A percentile compares a stretch with the other conserved stretches of the same genome.
Conservation (phyloP, 2,329 filamentous ascomycete species). For the Graphiopsis chlorocephala region DNA sequence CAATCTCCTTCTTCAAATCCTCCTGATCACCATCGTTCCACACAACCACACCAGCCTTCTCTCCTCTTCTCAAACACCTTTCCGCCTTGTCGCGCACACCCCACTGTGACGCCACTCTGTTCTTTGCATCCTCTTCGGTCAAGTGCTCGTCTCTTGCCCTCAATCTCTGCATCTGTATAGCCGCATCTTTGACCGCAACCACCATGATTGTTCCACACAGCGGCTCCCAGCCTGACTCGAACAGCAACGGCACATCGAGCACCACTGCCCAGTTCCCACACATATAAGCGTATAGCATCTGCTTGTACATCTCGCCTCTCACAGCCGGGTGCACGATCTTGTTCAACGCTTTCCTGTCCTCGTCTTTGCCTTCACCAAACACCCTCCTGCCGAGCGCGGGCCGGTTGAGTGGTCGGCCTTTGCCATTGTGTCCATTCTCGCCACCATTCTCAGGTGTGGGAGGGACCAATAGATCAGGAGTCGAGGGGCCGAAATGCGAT, state of each 20-base stretch:
- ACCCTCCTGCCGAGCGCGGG: constrained; percentile 80
- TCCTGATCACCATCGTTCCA: constrained; percentile 83
- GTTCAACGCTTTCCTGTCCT: constrained; percentile 76
- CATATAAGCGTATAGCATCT: constrained; percentile 70
- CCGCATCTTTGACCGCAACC: constrained; percentile 76
- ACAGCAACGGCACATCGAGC: constrained; percentile 86
- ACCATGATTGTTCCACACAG: constrained; percentile 84
- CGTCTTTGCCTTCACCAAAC: constrained; percentile 74
- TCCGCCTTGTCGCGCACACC: constrained; percentile 81
- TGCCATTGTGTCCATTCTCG: constrained; percentile 56
- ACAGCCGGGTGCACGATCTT: constrained; percentile 91
- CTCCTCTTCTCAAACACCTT: constrained; percentile 65
- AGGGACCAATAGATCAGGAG: constrained; percentile 78
- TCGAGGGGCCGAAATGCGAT: constrained; percentile 73
- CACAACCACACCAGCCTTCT: constrained; percentile 69
- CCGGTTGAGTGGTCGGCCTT: constrained; percentile 75
- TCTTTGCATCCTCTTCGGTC: constrained; percentile 79
- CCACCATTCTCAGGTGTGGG: constrained; percentile 43
- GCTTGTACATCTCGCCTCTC: constrained; percentile 73
- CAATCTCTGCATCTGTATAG: constrained; percentile 77
- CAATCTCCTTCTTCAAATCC: constrained; percentile 66
- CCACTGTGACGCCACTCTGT: constrained; percentile 80
- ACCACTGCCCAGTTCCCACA: constrained; percentile 83
- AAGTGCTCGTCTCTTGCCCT: constrained; percentile 74
- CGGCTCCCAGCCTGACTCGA: constrained; percentile 81